Conservation (phyloP, 345 rosid species). For the Salix dunnii region DNA sequence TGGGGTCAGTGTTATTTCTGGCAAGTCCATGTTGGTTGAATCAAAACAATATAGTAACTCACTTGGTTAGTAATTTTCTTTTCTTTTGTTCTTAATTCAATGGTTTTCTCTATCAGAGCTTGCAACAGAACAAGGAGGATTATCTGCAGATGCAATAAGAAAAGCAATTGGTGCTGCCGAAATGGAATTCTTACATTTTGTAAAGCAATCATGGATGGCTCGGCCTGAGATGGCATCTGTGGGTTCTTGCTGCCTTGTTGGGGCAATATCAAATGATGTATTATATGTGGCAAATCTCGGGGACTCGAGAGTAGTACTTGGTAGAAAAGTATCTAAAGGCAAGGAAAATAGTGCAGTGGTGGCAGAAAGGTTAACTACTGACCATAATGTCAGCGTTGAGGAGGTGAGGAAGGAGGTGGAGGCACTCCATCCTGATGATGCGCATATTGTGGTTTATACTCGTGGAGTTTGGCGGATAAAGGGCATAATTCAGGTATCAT, state of each 20-base stretch:
- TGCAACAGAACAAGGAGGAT: conserved; percentile 45
- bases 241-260: conserved; percentile 70
- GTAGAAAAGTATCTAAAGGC: conserved; percentile 32
- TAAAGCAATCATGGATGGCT: conserved; percentile 38
- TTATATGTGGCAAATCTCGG: conserved; percentile 66
- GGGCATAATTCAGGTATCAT: conserved; percentile 68
- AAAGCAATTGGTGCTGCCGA: conserved; percentile 53
- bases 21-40: neutral
- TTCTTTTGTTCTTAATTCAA: neutral
- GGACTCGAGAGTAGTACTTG: conserved; percentile 66
- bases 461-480: conserved; percentile 69
- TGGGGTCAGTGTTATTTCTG: no score
- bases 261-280: conserved; percentile 39
- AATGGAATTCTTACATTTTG: conserved; percentile 51
- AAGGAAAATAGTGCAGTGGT: conserved; percentile 23
- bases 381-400: conserved; percentile 57
- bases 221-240: conserved; percentile 56
- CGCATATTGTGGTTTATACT: conserved; percentile 44
- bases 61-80: no score
- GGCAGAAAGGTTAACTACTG: conserved; percentile 58
- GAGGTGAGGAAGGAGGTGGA: conserved; percentile 72
- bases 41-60: no score
- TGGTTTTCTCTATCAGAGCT: conserved; percentile 29
- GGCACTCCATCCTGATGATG: conserved; percentile 70
- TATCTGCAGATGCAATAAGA: conserved; percentile 49